Percentiles rank a stretch among this genome's conserved stretches.
phyloP scores from a whole-genome alignment of 495 filamentous ascomycete species.

The Monascus purpureus region DNA sequence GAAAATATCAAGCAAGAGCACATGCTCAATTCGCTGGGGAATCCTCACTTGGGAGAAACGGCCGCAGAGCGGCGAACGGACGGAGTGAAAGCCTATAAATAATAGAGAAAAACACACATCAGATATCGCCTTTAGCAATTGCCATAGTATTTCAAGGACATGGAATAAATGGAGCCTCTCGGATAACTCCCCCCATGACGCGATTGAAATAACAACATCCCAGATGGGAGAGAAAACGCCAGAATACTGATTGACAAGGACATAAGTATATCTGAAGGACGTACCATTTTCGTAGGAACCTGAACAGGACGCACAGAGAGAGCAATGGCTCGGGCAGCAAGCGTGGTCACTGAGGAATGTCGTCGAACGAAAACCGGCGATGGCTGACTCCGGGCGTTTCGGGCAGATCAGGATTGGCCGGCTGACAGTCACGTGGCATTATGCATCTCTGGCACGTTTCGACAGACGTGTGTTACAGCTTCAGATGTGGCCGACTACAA shows the following conservation, averaged over 20 bases:
- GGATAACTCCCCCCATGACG: conserved; percentile 2
- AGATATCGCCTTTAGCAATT: too few species aligned
- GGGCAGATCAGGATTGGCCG: background rate
- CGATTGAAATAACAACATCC: too few species aligned
- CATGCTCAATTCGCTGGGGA: conserved; percentile 3
- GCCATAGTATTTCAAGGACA: too few species aligned
- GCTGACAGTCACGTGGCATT: background rate
- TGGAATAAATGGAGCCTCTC: too few species aligned
- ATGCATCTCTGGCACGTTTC: too few species aligned
- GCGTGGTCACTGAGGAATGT: conserved; percentile 9
- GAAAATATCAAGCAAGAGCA: background rate
- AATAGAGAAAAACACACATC: too few species aligned
- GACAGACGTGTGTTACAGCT: too few species aligned
- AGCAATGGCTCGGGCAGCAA: conserved; percentile 17
- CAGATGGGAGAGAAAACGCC: too few species aligned
- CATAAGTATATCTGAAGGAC: too few species aligned
- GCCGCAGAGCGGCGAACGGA: conserved; percentile 31
- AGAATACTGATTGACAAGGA: too few species aligned
- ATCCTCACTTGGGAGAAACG: conserved; percentile 30
- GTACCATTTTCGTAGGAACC: conserved; percentile 18
- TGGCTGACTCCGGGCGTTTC: too few species aligned
- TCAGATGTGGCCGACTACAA: conserved; percentile 1
- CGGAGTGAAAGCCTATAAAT: conserved; percentile 22
- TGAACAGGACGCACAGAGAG: conserved; percentile 4
- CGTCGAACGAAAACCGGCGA: conserved; percentile 31